Base-by-base conservation (phyloP, 139 green algal genomes). In the Astrephomene gubernaculifera region DNA sequence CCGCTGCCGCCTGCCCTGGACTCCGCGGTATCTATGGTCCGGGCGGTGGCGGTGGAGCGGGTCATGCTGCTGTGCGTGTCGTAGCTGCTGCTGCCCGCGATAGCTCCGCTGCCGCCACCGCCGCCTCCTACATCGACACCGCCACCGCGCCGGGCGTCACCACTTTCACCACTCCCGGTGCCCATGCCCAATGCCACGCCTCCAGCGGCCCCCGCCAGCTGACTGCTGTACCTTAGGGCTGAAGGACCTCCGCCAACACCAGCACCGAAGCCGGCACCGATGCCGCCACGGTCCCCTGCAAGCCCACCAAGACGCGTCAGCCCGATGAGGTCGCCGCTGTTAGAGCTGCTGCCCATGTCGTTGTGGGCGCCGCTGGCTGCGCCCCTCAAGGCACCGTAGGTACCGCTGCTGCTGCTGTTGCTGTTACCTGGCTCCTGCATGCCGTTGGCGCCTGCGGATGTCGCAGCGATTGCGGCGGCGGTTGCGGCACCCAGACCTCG, bases 31-130 rank as follows among this genome's bases (percentile, higher is more conserved):
- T 57, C 69, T 5, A 41, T 76, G 67, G 63, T 41, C 6, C 6
- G 7, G 63, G 63, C 41, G n/a, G 63, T 70, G 6, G 41, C 24
- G 29, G 69, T 60, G 27, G 69, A 57, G 21, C 21, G 69, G 27
- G 41, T 76, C 69, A 76, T 9, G 10, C 43, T 41, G 70, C 70
- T 78, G n/a, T 29, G 43, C 22, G 25, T 54, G 29, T 35, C 39
- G 39, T 76, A 60, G 39, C 69, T 57, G 29, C 69, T 76, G 39
- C 69, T 75, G 68, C 65, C 65, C n/a, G n/a, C n/a, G n/a, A n/a
- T n/a, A n/a, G n/a, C n/a, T n/a, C n/a, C n/a, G n/a, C n/a, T n/a
- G n/a, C n/a, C n/a, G n/a, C n/a, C n/a, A n/a, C n/a, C n/a, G n/a
- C n/a, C n/a, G n/a, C n/a, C n/a, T n/a, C n/a, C n/a, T n/a, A n/a